Percentiles rank a stretch among this genome's conserved stretches.
Conservation (phyloP, 306 rosid genomes). For the Styphnolobium japonicum region DNA sequence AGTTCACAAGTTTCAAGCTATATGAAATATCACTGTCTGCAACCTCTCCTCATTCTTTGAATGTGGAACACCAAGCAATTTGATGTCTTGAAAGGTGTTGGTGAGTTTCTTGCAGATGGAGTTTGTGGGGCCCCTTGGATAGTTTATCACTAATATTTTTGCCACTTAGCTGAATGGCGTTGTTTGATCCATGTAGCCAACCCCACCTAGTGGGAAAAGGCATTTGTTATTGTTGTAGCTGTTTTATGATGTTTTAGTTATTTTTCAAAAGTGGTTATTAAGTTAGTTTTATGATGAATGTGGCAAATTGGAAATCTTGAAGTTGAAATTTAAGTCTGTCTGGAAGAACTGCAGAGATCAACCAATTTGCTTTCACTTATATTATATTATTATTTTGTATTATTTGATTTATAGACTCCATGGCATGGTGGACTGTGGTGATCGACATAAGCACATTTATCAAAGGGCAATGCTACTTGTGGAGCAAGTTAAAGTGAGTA, state of each 20-base stretch:
- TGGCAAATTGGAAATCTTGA: background rate
- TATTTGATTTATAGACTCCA: constrained; percentile 56
- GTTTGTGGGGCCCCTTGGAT: constrained; percentile 1
- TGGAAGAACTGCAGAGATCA: constrained; percentile 13
- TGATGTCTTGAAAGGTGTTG: constrained; percentile 1
- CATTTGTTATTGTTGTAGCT: too few relatives aligned
- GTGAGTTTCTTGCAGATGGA: background rate
- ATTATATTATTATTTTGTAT: background rate
- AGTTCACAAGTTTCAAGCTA: background rate
- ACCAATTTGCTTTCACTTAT: background rate
- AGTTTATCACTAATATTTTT: background rate
- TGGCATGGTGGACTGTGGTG: constrained; percentile 93
- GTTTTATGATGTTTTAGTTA: background rate
- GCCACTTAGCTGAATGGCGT: too few relatives aligned
- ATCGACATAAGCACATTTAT: constrained; percentile 74
- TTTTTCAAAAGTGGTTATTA: background rate
- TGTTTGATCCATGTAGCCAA: too few relatives aligned
- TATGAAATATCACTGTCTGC: background rate
- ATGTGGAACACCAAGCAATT: background rate
- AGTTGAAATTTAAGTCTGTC: background rate
- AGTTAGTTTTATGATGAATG: constrained; percentile 10
- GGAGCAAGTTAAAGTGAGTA: constrained; percentile 95
- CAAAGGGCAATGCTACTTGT: constrained; percentile 83
- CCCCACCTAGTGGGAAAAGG: too few relatives aligned
- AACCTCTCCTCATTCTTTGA: background rate